A percentile compares a stretch with the other conserved stretches of the same genome.
phyloP scores from a whole-genome alignment of 192 early-diverging fungal genomes.

The Gaertneriomyces sp. region DNA sequence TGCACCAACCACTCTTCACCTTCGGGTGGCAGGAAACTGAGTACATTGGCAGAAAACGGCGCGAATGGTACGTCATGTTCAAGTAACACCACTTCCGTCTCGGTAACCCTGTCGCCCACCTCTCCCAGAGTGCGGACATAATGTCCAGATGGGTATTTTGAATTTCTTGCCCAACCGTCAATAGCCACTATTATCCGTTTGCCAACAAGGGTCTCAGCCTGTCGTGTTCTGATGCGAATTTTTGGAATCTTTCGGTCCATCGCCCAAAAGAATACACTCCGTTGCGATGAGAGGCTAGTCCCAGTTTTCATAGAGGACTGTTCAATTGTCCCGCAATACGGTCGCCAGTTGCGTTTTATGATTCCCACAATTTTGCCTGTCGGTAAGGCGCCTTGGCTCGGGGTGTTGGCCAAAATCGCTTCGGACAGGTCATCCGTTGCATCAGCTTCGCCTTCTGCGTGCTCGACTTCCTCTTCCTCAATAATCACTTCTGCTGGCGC shows the following conservation, averaged over 20 bases:
- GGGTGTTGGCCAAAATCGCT: constrained; percentile 13
- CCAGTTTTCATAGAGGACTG: constrained; percentile 51
- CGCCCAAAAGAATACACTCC: constrained; percentile 78
- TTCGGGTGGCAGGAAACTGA: constrained; percentile 79
- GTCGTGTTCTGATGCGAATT: constrained; percentile 87
- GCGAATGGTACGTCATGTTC: constrained; percentile 96
- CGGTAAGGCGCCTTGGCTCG: constrained; percentile 45
- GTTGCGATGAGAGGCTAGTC: constrained; percentile 55
- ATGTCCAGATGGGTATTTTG: constrained; percentile 79
- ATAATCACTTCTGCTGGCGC: constrained; percentile 67
- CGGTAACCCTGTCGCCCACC: constrained; percentile 92
- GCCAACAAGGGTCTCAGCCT: constrained; percentile 70
- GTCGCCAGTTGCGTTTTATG: constrained; percentile 91
- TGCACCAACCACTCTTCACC: constrained; percentile 81
- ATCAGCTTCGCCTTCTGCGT: constrained; percentile 50
- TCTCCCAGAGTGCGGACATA: constrained; percentile 86
- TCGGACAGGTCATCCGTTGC: constrained; percentile 9
- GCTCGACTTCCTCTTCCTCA: constrained; percentile 64
- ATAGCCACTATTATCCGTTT: constrained; percentile 91
- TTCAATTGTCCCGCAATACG: constrained; percentile 90
- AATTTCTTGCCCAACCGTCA: constrained; percentile 83
- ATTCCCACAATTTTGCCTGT: constrained; percentile 87
- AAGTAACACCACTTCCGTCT: constrained; percentile 92
- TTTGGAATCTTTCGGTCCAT: constrained; percentile 95
- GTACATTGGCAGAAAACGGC: constrained; percentile 83